A percentile compares a stretch with the other conserved stretches of the same genome.
These are phyloP conservation scores for Hortiboletus campestris DNA, from an alignment of 768 basidiomycete species.

Conservation along the genomic window DNA sequence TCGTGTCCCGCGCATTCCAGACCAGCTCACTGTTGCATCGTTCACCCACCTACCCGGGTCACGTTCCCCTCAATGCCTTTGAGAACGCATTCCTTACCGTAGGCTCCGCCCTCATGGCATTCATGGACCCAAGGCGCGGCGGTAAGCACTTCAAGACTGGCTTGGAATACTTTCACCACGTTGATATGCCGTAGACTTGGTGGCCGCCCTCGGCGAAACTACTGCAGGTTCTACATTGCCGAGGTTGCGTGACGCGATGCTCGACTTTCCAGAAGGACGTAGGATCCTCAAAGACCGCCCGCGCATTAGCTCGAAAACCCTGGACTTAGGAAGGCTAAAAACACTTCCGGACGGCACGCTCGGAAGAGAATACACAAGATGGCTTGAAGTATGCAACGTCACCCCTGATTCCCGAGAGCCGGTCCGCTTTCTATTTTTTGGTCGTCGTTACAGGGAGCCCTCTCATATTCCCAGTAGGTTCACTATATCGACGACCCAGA, in stretches of 20 bases:
- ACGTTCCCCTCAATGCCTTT: constrained; percentile 77
- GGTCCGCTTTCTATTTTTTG: constrained; percentile 44
- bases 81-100: constrained; percentile 84
- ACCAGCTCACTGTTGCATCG: constrained; percentile 6
- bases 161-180: background rate
- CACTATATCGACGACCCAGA: constrained; percentile 94
- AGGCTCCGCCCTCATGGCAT: constrained; percentile 81
- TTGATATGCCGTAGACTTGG: constrained; percentile 67
- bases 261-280: constrained; percentile 77
- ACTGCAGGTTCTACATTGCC: constrained; percentile 81
- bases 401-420: constrained; percentile 93
- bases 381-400: constrained; percentile 85
- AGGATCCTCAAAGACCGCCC: constrained; percentile 82
- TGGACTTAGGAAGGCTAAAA: constrained; percentile 68
- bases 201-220: constrained; percentile 91
- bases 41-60: constrained; percentile 67
- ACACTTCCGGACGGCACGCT: constrained; percentile 76
- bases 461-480: constrained; percentile 51
- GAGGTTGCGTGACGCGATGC: constrained; percentile 73
- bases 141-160: constrained; percentile 48
- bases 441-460: background rate
- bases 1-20: constrained; percentile 12
- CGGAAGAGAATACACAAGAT: constrained; percentile 82
- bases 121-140: constrained; percentile 78
- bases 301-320: constrained; percentile 69